A percentile compares a stretch with the other conserved stretches of the same genome.
phyloP scores from a whole-genome alignment of 192 early-diverging fungal genomes.

The Spizellomyces sp. region DNA sequence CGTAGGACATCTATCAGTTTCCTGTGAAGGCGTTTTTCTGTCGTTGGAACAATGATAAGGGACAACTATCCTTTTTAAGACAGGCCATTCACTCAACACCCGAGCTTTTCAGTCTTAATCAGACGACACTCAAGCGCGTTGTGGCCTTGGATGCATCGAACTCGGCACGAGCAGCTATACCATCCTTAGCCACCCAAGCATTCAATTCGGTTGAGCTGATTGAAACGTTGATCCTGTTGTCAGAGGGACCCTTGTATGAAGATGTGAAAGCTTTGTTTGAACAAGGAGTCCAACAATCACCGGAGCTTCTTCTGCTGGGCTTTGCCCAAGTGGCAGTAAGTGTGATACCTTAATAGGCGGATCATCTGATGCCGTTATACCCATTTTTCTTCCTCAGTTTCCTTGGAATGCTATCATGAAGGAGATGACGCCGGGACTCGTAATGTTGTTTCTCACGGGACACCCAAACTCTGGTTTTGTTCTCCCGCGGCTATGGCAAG shows the following conservation, averaged over 20 bases:
- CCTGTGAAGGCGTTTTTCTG: constrained; percentile 73
- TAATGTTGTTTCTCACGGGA: constrained; percentile 66
- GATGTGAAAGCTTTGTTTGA: constrained; percentile 70
- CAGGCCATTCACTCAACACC: constrained; percentile 59
- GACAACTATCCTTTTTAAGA: constrained; percentile 71
- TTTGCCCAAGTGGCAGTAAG: constrained; percentile 68
- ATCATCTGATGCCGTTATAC: not conserved
- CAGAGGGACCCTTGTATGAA: constrained; percentile 56
- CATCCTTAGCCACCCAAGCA: constrained; percentile 50
- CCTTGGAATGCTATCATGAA: constrained; percentile 51
- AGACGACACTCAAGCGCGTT: constrained; percentile 47
- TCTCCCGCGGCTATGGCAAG: constrained; percentile 71
- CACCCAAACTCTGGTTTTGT: constrained; percentile 68
- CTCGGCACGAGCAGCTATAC: constrained; percentile 44
- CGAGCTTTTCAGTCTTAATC: constrained; percentile 62
- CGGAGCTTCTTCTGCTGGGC: constrained; percentile 74
- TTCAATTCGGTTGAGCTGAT: constrained; percentile 77
- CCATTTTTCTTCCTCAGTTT: constrained; percentile 17
- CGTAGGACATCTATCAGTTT: constrained; percentile 62
- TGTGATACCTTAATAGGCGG: constrained; percentile 2
- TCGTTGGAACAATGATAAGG: constrained; percentile 70
- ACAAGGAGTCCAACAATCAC: constrained; percentile 58
- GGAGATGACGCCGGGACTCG: constrained; percentile 63
- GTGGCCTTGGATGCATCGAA: constrained; percentile 60
- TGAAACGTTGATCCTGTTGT: constrained; percentile 60